Conservation (phyloP, 441 rosid species). For the Sinapis alba region DNA sequence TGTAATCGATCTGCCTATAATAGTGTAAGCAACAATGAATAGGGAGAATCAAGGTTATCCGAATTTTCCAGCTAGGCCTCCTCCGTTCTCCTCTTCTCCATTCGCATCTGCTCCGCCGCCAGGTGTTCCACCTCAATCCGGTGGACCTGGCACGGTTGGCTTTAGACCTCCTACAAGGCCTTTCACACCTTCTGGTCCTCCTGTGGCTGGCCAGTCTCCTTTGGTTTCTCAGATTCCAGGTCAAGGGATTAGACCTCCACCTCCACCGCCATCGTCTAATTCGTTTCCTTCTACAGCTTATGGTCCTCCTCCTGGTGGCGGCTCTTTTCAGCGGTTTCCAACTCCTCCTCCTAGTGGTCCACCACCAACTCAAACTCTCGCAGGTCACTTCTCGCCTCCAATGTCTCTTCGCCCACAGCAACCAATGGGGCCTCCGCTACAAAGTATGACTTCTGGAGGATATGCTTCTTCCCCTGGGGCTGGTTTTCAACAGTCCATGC, state of each 20-base stretch:
- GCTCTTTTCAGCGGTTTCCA: constrained; percentile 55
- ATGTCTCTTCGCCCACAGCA: no score
- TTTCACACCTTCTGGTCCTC: constrained; percentile 47
- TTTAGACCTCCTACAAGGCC: constrained; percentile 61
- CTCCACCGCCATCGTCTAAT: constrained; percentile 1
- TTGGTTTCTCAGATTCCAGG: constrained; percentile 50
- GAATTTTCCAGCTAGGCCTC: constrained; percentile 56
- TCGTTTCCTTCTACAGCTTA: constrained; percentile 34
- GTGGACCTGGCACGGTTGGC: constrained; percentile 57
- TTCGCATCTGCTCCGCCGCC: constrained; percentile 68
- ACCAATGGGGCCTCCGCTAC: constrained; percentile 66
- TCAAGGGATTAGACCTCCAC: constrained; percentile 41
- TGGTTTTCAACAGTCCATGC: constrained; percentile 54
- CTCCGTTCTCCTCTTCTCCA: constrained; percentile 45
- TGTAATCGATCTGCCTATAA: constrained; percentile 21
- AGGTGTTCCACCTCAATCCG: constrained; percentile 57
- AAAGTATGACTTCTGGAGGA: constrained; percentile 48
- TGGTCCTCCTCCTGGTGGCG: constrained; percentile 52
- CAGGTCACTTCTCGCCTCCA: constrained; percentile 53
- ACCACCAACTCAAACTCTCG: constrained; percentile 57
- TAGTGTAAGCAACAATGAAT: constrained; percentile 48
- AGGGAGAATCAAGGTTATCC: constrained; percentile 79
- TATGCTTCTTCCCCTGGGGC: constrained; percentile 36
- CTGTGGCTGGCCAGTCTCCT: constrained; percentile 52
- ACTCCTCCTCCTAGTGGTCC: constrained; percentile 59